Evolutionary conservation across 2,329 filamentous ascomycete genomes (phyloP).

Genomic region (Xylariaceae sp.): DNA sequence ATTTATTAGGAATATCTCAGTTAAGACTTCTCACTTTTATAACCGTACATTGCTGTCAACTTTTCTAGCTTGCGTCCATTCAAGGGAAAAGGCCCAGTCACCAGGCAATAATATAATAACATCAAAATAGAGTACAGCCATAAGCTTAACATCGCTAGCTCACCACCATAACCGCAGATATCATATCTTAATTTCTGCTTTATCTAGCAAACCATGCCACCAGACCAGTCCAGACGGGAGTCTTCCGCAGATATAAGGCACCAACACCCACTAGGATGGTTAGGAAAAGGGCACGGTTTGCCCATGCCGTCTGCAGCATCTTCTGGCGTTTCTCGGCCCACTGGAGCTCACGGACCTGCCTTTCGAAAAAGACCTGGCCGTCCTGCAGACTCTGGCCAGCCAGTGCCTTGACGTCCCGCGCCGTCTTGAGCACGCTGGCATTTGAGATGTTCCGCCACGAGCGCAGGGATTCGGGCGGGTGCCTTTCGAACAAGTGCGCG

Average conservation of each 20-base stretch:
- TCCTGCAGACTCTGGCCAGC: slow-evolving; percentile 65
- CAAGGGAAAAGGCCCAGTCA: too few species aligned
- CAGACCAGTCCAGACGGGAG: slow-evolving; percentile 41
- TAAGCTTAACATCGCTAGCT: too few species aligned
- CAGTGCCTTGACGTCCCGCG: slow-evolving; percentile 58
- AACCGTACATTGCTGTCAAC: slow-evolving; percentile 4
- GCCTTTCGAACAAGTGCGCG: slow-evolving; percentile 63
- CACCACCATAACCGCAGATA: not conserved
- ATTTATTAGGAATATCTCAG: too few species aligned
- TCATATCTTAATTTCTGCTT: not conserved
- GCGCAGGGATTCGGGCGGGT: slow-evolving; percentile 75
- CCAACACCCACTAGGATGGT: slow-evolving; percentile 71
- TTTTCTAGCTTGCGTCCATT: too few species aligned
- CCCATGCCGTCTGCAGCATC: slow-evolving; percentile 59
- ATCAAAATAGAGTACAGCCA: not conserved
- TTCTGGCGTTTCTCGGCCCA: slow-evolving; percentile 65
- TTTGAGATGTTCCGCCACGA: slow-evolving; percentile 75
- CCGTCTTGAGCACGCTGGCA: slow-evolving; percentile 86
- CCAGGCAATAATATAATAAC: not conserved
- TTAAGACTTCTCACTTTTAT: too few species aligned
- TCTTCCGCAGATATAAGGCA: slow-evolving; percentile 70
- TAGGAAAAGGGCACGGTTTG: slow-evolving; percentile 68
- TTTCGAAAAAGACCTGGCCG: slow-evolving; percentile 70
- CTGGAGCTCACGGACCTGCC: slow-evolving; percentile 74
- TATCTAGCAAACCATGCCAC: slow-evolving; percentile 29